Percentiles rank a stretch among this genome's conserved stretches.
Conservation (phyloP, 1,139 yeast species). For the Trichomonascaceae sp. region DNA sequence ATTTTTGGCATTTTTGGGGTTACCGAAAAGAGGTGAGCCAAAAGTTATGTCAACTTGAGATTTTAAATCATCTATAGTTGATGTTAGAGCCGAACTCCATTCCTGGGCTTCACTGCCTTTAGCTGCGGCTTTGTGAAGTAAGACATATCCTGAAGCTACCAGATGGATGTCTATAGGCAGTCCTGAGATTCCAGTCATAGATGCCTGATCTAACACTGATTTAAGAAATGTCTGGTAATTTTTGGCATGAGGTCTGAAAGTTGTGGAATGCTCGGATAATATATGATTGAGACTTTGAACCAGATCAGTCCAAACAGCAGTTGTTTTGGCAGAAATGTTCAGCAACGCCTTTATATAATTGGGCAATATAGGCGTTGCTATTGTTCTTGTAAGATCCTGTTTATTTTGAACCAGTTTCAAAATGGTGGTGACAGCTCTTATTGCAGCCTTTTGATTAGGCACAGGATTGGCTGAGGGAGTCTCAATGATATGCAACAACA, state of each 20-base stretch:
- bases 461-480: slow-evolving; percentile 41
- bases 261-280: slow-evolving; percentile 60
- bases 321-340: slow-evolving; percentile 28
- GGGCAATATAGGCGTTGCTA: slow-evolving; percentile 73
- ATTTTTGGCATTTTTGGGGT: background rate
- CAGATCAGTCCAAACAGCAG: slow-evolving; percentile 37
- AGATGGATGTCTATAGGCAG: slow-evolving; percentile 34
- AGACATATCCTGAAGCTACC: slow-evolving; percentile 46
- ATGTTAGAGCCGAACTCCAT: slow-evolving; percentile 25
- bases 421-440: slow-evolving; percentile 44
- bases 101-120: slow-evolving; percentile 38
- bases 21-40: slow-evolving; percentile 1
- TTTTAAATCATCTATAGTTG: slow-evolving; percentile 22
- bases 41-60: slow-evolving; percentile 9
- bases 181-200: slow-evolving; percentile 24
- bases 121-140: slow-evolving; percentile 54
- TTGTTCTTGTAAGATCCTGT: slow-evolving; percentile 77
- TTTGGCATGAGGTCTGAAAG: slow-evolving; percentile 72
- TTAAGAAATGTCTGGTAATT: slow-evolving; percentile 49
- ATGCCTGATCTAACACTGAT: slow-evolving; percentile 11
- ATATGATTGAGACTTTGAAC: slow-evolving; percentile 47
- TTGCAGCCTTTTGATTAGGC: slow-evolving; percentile 42
- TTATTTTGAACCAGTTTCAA: slow-evolving; percentile 64
- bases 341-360: slow-evolving; percentile 52
- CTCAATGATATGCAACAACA: slow-evolving; percentile 53